A percentile compares a stretch with the other conserved stretches of the same genome.
phyloP scores from a whole-genome alignment of 1,284 basidiomycete genomes.

The Neonothopanus nambi region DNA sequence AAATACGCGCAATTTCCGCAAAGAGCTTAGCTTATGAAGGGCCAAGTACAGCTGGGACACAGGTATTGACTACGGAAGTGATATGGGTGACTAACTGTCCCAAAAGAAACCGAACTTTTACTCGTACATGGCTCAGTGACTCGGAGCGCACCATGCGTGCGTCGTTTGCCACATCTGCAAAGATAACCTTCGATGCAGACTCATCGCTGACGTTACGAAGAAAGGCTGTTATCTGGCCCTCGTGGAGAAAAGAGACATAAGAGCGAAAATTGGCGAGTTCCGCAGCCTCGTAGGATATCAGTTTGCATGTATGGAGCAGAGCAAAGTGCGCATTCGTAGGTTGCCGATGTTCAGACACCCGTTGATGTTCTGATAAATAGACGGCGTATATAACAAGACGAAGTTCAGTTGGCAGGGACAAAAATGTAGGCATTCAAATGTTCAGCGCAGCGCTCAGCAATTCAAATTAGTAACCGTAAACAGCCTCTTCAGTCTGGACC shows the following conservation, averaged over 20 bases:
- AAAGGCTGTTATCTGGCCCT: conserved; percentile 34
- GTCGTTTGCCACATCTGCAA: conserved; percentile 44
- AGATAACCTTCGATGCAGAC: conserved; percentile 26
- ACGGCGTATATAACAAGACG: conserved; percentile 36
- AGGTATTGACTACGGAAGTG: conserved; percentile 18
- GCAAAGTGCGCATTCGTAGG: conserved; percentile 36
- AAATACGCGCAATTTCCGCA: conserved; percentile 40
- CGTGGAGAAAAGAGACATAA: conserved; percentile 40
- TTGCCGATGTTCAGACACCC: conserved; percentile 27
- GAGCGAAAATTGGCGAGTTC: conserved; percentile 24
- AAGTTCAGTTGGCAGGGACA: conserved; percentile 36
- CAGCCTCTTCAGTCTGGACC: too few relatives aligned
- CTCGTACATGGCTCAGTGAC: conserved; percentile 15
- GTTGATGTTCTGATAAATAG: conserved; percentile 28
- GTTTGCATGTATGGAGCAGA: conserved; percentile 33
- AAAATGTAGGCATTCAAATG: conserved; percentile 18
- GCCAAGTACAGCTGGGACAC: conserved; percentile 36
- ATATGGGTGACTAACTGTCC: background rate
- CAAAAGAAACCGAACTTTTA: conserved; percentile 17
- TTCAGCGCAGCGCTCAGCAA: too few relatives aligned
- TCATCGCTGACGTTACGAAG: conserved; percentile 20
- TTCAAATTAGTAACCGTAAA: too few relatives aligned
- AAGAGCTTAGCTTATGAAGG: conserved; percentile 30
- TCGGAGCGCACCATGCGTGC: conserved; percentile 30
- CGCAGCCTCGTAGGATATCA: conserved; percentile 32